These are phyloP conservation scores for Kwoniella sp. DNA, from an alignment of 768 basidiomycete species.

Conservation along the genomic window DNA sequence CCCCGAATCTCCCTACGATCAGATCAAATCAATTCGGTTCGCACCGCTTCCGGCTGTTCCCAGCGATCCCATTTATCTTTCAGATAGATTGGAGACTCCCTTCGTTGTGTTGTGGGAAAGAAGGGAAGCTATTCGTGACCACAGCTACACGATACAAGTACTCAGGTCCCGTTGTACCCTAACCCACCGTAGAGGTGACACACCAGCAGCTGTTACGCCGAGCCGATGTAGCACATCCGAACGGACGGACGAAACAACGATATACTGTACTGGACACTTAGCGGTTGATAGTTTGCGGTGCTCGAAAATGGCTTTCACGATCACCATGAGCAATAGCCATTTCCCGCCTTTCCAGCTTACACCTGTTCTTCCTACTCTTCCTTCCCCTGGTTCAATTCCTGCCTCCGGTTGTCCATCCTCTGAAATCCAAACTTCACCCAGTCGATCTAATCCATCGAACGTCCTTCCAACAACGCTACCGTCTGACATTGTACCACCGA, in stretches of 20 bases:
- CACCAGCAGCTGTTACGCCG: too few relatives aligned
- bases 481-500: too few relatives aligned
- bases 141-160: too few relatives aligned
- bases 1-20: neutral
- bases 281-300: neutral
- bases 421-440: too few relatives aligned
- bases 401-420: neutral
- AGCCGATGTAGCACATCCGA: too few relatives aligned
- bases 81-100: neutral
- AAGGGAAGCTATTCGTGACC: neutral
- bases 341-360: constrained; percentile 6
- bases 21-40: neutral
- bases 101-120: neutral
- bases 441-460: too few relatives aligned
- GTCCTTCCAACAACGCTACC: too few relatives aligned
- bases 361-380: neutral
- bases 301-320: neutral
- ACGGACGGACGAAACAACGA: too few relatives aligned
- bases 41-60: neutral
- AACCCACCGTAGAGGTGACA: neutral
- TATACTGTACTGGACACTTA: too few relatives aligned
- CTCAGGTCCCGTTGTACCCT: too few relatives aligned
- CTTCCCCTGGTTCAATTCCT: neutral
- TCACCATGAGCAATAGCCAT: constrained; percentile 7
- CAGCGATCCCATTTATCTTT: neutral